Evolutionary conservation across 2,329 filamentous ascomycete species (phyloP), one percentile per base, ranked within the genome.

Genomic region (Akanthomyces uredinophilus): DNA sequence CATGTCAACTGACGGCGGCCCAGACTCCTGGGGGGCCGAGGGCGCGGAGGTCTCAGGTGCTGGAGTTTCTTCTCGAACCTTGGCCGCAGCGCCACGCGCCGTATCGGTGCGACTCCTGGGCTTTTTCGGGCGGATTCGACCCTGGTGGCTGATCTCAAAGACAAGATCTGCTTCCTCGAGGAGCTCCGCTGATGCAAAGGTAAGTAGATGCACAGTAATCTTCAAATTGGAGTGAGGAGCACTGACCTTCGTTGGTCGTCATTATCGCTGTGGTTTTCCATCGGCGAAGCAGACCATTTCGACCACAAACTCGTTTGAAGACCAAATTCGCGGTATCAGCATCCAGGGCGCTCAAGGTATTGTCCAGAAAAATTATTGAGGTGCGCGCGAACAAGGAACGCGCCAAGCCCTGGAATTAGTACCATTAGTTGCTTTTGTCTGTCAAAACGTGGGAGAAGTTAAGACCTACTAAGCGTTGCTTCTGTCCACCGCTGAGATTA

Each of bases 291-390:
- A 54, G 32, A 1, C 51, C 51, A 3, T 41, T 8, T 16, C 8
- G 32, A 5, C 51, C 51, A 16, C 32, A 54, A 8, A 54, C n/a
- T 1, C 35, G 27, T 5, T 41, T 4, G 22, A 54, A 54, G 27
- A 54, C 35, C 4, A 39, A 11, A 13, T 8, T 6, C 5, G 51
- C 51, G 13, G 51, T 54, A 14, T 39, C 8, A 1, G 35, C 16
- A 13, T 67, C 66, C 2, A 67, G 52, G 5, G 62, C 65, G 22
- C 56, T 65, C 44, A 67, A 64, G 1, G 57, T 51, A 50, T 67
- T 64, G 27, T 67, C 66, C n/a, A 67, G n/a, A 16, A 67, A 29
- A n/a, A 62, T 61, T 29, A 63, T 63, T 1, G 61, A 49, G 32
- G 53, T 24, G 10, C 49, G 22, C 27, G 59, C 47, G 35, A 64